phyloP scores from a whole-genome alignment of 1,284 basidiomycete species.

The Irpex rosettiformis region DNA sequence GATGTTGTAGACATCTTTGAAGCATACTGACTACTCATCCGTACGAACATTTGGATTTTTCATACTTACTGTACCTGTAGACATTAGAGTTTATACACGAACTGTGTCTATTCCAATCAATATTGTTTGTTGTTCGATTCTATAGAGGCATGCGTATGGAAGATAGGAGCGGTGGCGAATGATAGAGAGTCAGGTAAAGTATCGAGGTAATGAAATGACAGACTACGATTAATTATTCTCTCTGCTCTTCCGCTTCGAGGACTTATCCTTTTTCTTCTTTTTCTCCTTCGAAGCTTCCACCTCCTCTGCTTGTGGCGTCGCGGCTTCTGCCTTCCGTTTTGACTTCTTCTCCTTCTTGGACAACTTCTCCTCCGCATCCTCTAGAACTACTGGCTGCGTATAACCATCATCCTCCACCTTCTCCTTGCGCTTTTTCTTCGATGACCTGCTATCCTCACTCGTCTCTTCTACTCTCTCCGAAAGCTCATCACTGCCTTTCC shows the following conservation, averaged over 20 bases:
- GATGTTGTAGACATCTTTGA: too few species aligned
- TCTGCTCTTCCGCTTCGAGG: not conserved
- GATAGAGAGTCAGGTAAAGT: too few species aligned
- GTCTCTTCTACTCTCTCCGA: not conserved
- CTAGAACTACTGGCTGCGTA: not conserved
- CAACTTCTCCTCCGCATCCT: not conserved
- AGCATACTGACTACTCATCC: too few species aligned
- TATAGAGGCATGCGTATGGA: not conserved
- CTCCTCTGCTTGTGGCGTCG: not conserved
- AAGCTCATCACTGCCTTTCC: not conserved
- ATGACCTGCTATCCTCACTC: not conserved
- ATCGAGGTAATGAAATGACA: not conserved
- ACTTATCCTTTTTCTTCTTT: slow-evolving; percentile 7
- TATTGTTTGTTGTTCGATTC: not conserved
- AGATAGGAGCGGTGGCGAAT: not conserved
- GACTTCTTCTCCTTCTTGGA: slow-evolving; percentile 1
- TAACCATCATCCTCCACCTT: not conserved
- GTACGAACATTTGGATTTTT: too few species aligned
- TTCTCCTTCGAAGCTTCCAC: slow-evolving; percentile 1
- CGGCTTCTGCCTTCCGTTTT: slow-evolving; percentile 2
- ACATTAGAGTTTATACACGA: not conserved
- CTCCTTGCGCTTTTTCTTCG: not conserved
- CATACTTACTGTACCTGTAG: not conserved
- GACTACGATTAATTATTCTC: not conserved
- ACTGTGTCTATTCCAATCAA: not conserved